These are phyloP conservation scores for Tardiomyces blankii DNA, from an alignment of 1,139 yeast species.

Conservation along the genomic window DNA sequence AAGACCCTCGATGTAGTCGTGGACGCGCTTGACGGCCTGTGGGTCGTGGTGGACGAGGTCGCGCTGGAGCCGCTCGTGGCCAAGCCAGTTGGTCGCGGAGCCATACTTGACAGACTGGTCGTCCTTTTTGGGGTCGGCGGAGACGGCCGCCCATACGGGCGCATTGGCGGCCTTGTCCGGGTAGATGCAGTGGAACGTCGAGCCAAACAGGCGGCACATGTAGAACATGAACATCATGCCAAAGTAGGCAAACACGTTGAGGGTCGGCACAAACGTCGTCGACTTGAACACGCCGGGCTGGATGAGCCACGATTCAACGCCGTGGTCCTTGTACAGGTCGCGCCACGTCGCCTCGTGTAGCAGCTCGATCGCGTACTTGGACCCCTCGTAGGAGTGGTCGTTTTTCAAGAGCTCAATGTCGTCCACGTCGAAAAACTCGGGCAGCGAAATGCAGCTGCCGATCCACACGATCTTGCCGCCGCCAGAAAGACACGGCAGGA, in stretches of 20 bases:
- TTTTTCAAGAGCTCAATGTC: conserved; percentile 64
- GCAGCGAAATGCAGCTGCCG: conserved; percentile 67
- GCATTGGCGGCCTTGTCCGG: conserved; percentile 90
- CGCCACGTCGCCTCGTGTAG: conserved; percentile 63
- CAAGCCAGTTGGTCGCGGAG: conserved; percentile 54
- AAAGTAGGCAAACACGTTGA: conserved; percentile 67
- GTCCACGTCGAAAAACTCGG: conserved; percentile 50
- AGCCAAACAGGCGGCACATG: conserved; percentile 71
- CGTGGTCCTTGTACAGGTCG: conserved; percentile 33
- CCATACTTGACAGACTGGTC: conserved; percentile 57
- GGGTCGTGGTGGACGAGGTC: conserved; percentile 39
- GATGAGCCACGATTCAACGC: conserved; percentile 61
- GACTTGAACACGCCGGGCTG: conserved; percentile 95
- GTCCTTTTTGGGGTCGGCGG: conserved; percentile 35
- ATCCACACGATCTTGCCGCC: conserved; percentile 73
- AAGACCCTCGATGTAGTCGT: conserved; percentile 45
- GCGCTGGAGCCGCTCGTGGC: conserved; percentile 49
- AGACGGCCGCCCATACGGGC: conserved; percentile 48
- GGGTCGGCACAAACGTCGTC: conserved; percentile 62
- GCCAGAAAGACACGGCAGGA: conserved; percentile 39
- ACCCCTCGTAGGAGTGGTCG: conserved; percentile 76
- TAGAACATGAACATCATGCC: conserved; percentile 82
- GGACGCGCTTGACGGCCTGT: conserved; percentile 56
- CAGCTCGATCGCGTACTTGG: conserved; percentile 78
- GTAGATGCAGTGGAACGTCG: conserved; percentile 77